Evolutionary conservation across 2,329 filamentous ascomycete genomes (phyloP).

Genomic region (Endoconidiophora polonica): DNA sequence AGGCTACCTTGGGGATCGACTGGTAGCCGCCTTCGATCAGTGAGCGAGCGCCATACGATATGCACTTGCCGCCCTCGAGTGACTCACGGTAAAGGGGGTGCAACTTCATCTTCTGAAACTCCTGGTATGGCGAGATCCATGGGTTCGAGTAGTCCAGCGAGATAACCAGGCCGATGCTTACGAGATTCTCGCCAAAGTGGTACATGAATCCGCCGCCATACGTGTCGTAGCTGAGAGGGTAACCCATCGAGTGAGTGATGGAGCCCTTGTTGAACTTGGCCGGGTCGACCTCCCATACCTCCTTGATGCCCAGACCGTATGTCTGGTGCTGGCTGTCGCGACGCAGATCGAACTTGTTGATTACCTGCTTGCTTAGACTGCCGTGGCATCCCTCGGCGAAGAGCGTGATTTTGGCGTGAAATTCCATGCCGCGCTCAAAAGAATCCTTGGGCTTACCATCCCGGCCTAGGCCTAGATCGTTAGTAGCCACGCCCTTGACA

Average conservation of each 20-base stretch:
- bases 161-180: constrained; percentile 79
- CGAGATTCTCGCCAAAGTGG: constrained; percentile 94
- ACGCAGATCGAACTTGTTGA: constrained; percentile 83
- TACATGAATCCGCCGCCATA: constrained; percentile 99
- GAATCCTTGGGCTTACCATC: constrained; percentile 73
- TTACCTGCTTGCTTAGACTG: constrained; percentile 84
- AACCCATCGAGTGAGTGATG: constrained; percentile 81
- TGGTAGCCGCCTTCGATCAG: constrained; percentile 93
- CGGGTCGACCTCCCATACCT: constrained; percentile 91
- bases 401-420: constrained; percentile 79
- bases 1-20: constrained; percentile 91
- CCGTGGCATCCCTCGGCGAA: constrained; percentile 94
- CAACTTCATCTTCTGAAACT: constrained; percentile 97
- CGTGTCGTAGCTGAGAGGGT: constrained; percentile 71
- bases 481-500: constrained; percentile 87
- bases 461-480: constrained; percentile 73
- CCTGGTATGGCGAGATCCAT: constrained; percentile 85
- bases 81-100: constrained; percentile 78
- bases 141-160: constrained; percentile 93
- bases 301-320: constrained; percentile 86
- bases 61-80: constrained; percentile 92
- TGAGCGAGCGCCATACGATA: constrained; percentile 85
- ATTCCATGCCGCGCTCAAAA: constrained; percentile 97
- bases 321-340: constrained; percentile 85
- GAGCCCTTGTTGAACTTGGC: constrained; percentile 82